A percentile compares a stretch with the other conserved stretches of the same genome.
phyloP scores from a whole-genome alignment of 148 eudicot genomes.

The Rhododendron mucronatum region DNA sequence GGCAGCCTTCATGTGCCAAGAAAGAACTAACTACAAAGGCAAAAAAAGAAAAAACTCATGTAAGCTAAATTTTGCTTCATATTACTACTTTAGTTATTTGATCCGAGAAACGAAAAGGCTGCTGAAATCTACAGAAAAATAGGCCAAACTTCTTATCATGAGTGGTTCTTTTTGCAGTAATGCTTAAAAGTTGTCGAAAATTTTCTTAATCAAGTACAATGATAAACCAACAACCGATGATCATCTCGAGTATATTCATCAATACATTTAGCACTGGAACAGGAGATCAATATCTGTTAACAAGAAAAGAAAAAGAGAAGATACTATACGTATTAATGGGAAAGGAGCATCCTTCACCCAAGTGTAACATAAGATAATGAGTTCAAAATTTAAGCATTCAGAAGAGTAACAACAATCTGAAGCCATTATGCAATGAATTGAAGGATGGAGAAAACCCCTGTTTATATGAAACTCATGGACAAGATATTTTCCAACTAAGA shows the following conservation, averaged over 20 bases:
- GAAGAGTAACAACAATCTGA: not conserved
- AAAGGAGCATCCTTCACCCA: not conserved
- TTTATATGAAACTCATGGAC: not conserved
- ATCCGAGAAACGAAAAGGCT: not conserved
- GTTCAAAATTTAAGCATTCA: not conserved
- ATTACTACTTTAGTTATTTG: not conserved
- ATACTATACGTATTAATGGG: not conserved
- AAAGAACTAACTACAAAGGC: constrained; percentile 89
- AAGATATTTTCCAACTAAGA: not conserved
- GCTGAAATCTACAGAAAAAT: not conserved
- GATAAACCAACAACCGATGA: not conserved
- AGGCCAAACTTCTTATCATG: not conserved
- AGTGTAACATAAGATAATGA: not conserved
- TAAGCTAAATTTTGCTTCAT: not conserved
- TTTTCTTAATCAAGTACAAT: not conserved
- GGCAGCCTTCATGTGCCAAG: constrained; percentile 99
- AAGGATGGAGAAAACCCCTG: not conserved
- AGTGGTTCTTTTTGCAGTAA: not conserved
- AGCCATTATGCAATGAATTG: not conserved
- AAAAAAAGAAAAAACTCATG: constrained; percentile 16
- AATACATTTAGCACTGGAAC: not conserved
- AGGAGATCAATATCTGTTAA: not conserved
- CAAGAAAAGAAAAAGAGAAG: not conserved
- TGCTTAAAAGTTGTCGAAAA: not conserved
- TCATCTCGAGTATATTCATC: not conserved